A percentile compares a stretch with the other conserved stretches of the same genome.
phyloP scores from a whole-genome alignment of 495 filamentous ascomycete genomes.

The Xylaria nigripes region DNA sequence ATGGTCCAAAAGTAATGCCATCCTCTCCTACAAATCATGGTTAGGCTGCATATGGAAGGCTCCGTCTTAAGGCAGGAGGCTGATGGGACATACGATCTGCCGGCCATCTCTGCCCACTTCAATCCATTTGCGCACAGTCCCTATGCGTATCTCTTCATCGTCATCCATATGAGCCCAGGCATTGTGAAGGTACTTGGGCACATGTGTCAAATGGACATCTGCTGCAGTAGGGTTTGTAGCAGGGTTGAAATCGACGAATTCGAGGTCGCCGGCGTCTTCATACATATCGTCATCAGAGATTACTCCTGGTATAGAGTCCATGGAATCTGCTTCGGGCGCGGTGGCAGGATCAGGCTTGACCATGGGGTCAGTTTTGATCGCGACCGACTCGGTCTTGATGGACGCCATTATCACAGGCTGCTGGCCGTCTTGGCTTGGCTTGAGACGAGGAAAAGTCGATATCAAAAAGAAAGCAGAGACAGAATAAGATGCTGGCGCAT shows the following conservation, averaged over 20 bases:
- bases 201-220: conserved; percentile 62
- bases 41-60: not conserved
- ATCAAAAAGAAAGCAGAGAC: not conserved
- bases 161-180: conserved; percentile 47
- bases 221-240: conserved; percentile 29
- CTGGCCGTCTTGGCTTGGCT: not conserved
- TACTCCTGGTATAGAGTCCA: conserved; percentile 48
- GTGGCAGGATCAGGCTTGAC: conserved; percentile 18
- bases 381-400: conserved; percentile 17
- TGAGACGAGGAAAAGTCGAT: not conserved
- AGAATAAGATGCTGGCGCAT: not conserved
- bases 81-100: conserved; percentile 36
- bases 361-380: conserved; percentile 38
- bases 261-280: conserved; percentile 82
- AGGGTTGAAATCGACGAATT: conserved; percentile 51
- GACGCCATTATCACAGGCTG: conserved; percentile 16
- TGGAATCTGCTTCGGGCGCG: conserved; percentile 56
- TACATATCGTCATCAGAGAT: conserved; percentile 69
- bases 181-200: conserved; percentile 74
- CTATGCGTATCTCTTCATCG: conserved; percentile 57
- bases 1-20: conserved; percentile 36
- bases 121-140: conserved; percentile 60
- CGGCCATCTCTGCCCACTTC: conserved; percentile 41
- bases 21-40: conserved; percentile 23
- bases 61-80: not conserved